Conservation (phyloP, 2,329 filamentous ascomycete genomes). For the Ustulina deusta region DNA sequence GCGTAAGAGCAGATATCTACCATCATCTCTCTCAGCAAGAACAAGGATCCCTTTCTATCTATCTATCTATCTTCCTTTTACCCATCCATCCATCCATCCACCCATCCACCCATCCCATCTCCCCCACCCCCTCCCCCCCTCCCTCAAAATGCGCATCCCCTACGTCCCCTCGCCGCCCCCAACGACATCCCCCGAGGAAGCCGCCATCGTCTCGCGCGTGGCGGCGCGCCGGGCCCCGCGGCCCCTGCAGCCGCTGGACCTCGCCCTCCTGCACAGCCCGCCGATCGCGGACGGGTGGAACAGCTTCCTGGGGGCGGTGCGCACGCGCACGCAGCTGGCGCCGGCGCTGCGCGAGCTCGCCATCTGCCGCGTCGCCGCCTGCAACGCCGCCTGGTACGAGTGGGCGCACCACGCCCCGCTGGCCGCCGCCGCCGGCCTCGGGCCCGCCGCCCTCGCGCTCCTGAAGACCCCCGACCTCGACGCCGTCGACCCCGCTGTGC, state of each 20-base stretch:
- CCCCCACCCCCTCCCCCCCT: not conserved
- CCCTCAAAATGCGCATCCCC: slow-evolving; percentile 71
- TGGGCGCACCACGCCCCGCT: slow-evolving; percentile 84
- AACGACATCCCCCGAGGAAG: slow-evolving; percentile 59
- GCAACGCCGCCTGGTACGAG: slow-evolving; percentile 87
- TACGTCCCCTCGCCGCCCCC: slow-evolving; percentile 69
- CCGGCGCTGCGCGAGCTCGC: slow-evolving; percentile 78
- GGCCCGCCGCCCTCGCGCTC: slow-evolving; percentile 58
- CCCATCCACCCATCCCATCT: not conserved
- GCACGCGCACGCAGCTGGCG: slow-evolving; percentile 63
- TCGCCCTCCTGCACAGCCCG: slow-evolving; percentile 79
- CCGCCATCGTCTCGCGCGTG: slow-evolving; percentile 72
- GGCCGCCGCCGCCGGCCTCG: slow-evolving; percentile 68
- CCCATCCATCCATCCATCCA: not conserved
- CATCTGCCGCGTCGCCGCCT: slow-evolving; percentile 82
- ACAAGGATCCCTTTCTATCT: not conserved
- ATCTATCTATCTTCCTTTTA: too few relatives aligned
- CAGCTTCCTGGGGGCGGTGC: slow-evolving; percentile 72
- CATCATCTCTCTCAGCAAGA: not conserved
- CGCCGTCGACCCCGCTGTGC: too few relatives aligned
- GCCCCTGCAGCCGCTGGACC: slow-evolving; percentile 79
- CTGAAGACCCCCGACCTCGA: slow-evolving; percentile 53
- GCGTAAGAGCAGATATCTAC: not conserved
- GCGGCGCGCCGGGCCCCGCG: slow-evolving; percentile 74
- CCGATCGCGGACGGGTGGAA: slow-evolving; percentile 83